A percentile compares a stretch with the other conserved stretches of the same genome.
These are phyloP conservation scores for Aspergillus bertholletiae DNA, from an alignment of 495 filamentous ascomycete species.

Conservation along the genomic window DNA sequence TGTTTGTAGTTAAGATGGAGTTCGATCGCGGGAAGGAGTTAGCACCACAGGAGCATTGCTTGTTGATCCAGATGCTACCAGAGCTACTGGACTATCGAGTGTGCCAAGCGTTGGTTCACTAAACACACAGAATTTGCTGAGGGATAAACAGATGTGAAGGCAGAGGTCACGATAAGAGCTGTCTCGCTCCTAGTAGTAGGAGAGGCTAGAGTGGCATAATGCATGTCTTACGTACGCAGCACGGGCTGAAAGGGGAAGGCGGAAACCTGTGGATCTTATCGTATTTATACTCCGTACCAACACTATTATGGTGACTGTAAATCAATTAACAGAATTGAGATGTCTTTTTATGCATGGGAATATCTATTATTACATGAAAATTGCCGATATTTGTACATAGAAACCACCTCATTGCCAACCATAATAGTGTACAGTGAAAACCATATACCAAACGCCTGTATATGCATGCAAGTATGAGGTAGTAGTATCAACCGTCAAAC, in stretches of 20 bases:
- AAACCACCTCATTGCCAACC: not conserved
- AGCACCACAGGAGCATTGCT: constrained; percentile 15
- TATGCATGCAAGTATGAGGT: constrained; percentile 8
- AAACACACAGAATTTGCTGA: not conserved
- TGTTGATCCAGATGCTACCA: constrained; percentile 4
- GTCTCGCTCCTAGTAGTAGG: not conserved
- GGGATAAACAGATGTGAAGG: not conserved
- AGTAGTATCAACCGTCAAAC: not conserved
- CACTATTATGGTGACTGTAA: not conserved
- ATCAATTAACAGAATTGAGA: not conserved
- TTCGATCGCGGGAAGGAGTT: not conserved
- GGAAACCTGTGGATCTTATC: constrained; percentile 11
- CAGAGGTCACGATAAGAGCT: not conserved
- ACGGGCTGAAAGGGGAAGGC: constrained; percentile 22
- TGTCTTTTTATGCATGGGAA: not conserved
- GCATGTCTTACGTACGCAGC: constrained; percentile 29
- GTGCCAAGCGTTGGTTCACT: not conserved
- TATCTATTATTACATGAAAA: not conserved
- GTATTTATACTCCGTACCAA: too few species aligned
- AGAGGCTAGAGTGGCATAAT: constrained; percentile 48
- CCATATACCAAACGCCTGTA: constrained; percentile 16
- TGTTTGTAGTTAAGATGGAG: not conserved
- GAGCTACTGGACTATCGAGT: not conserved
- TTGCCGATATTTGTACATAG: not conserved
- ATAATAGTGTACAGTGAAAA: not conserved